Percentiles rank a stretch among this genome's conserved stretches.
These are phyloP conservation scores for Phytopythium boreale DNA, from an alignment of 352 stramenopile species.

Conservation along the genomic window DNA sequence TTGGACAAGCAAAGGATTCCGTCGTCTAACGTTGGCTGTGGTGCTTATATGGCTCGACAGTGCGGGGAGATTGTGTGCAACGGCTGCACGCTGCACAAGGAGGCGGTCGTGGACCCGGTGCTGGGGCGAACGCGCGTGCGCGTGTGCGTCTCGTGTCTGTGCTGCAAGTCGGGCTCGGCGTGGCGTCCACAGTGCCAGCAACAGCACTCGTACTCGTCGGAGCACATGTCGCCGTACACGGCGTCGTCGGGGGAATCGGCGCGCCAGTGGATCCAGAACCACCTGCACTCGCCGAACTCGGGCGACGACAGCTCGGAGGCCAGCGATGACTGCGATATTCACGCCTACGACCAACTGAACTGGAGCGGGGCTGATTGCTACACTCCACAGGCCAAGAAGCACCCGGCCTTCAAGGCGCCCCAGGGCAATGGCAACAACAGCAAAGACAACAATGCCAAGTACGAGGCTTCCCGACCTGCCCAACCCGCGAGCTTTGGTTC, in stretches of 20 bases:
- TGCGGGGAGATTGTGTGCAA: conserved; percentile 83
- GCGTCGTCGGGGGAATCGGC: conserved; percentile 5
- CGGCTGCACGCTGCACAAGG: conserved; percentile 76
- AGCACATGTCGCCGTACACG: conserved; percentile 5
- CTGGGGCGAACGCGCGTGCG: conserved; percentile 64
- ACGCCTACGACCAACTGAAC: conserved; percentile 14
- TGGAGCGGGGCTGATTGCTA: background rate
- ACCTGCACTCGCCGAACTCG: conserved; percentile 61
- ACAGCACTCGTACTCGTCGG: background rate
- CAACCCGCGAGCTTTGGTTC: conserved; percentile 4
- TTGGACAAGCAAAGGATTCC: background rate
- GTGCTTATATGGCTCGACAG: conserved; percentile 16
- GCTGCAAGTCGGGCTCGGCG: conserved; percentile 34
- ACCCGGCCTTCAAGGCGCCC: background rate
- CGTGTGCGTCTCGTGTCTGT: conserved; percentile 76
- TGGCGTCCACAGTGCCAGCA: conserved; percentile 12
- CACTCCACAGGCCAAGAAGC: conserved; percentile 8
- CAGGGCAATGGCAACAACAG: conserved; percentile 15
- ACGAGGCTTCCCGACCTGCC: background rate
- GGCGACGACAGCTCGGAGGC: conserved; percentile 18
- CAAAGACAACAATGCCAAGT: conserved; percentile 18
- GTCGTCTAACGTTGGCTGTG: background rate
- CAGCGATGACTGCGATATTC: background rate
- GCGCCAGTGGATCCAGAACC: conserved; percentile 51
- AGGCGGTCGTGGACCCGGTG: conserved; percentile 38